Conservation (phyloP, 2,329 filamentous ascomycete genomes). For the Penicillium thymicola region DNA sequence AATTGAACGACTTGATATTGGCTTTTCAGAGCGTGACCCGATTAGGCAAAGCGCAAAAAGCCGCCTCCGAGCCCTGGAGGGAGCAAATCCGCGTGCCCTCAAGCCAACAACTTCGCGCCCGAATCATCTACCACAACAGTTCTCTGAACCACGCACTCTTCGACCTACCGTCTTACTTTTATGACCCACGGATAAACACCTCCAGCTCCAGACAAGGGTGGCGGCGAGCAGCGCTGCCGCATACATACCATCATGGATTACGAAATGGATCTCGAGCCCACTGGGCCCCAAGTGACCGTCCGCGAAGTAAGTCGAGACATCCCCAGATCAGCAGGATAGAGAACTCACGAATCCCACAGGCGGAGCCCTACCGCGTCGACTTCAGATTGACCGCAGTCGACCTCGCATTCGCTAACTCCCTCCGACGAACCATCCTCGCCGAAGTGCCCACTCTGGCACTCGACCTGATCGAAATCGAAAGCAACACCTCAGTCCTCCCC, state of each 20-base stretch:
- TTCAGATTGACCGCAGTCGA: slow-evolving; percentile 89
- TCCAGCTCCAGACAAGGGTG: slow-evolving; percentile 10
- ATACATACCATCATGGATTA: slow-evolving; percentile 39
- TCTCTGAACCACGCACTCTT: not conserved
- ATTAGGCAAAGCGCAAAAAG: slow-evolving; percentile 26
- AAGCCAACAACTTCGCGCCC: slow-evolving; percentile 7
- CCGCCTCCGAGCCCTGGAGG: slow-evolving; percentile 14
- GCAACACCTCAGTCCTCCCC: slow-evolving; percentile 91
- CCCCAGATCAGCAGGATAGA: not conserved
- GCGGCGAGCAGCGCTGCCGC: slow-evolving; percentile 26
- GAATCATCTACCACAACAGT: slow-evolving; percentile 1
- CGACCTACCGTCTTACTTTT: not conserved
- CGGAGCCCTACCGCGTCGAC: slow-evolving; percentile 75
- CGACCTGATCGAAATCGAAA: slow-evolving; percentile 87
- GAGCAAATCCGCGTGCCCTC: slow-evolving; percentile 22
- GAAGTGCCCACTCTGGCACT: slow-evolving; percentile 94
- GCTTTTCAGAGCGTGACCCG: slow-evolving; percentile 7
- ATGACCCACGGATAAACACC: slow-evolving; percentile 7
- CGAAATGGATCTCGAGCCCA: slow-evolving; percentile 49
- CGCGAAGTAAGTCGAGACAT: slow-evolving; percentile 37
- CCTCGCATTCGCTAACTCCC: slow-evolving; percentile 85
- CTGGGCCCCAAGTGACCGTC: slow-evolving; percentile 48
- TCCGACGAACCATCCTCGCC: slow-evolving; percentile 85
- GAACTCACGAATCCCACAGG: slow-evolving; percentile 49
- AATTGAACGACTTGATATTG: not conserved